Evolutionary conservation across 2,329 filamentous ascomycete species (phyloP).

Genomic region (Penicillium digitatum): DNA sequence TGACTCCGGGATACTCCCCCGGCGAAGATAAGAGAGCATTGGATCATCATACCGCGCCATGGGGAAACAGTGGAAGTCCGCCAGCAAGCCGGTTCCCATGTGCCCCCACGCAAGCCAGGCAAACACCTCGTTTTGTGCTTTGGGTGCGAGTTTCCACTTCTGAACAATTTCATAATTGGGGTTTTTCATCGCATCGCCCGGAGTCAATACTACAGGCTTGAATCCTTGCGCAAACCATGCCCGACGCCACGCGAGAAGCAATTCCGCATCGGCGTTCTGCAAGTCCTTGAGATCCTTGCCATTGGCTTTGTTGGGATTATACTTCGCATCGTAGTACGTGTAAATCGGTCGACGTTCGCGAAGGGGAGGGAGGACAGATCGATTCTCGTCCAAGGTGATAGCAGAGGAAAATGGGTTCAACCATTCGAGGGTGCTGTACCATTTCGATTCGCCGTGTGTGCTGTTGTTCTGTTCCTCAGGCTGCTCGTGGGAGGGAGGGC

Average conservation of each 20-base stretch:
- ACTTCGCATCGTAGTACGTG: constrained; percentile 77
- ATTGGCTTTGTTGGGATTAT: constrained; percentile 30
- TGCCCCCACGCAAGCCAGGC: constrained; percentile 90
- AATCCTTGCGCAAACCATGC: constrained; percentile 97
- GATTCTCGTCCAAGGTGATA: constrained; percentile 73
- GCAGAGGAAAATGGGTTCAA: constrained; percentile 81
- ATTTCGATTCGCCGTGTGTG: constrained; percentile 71
- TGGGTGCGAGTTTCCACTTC: constrained; percentile 52
- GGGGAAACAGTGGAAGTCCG: constrained; percentile 75
- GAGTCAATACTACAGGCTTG: constrained; percentile 73
- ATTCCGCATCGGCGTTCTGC: constrained; percentile 68
- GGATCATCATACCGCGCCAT: constrained; percentile 74
- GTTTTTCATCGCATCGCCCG: constrained; percentile 77
- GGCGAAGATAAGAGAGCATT: constrained; percentile 67
- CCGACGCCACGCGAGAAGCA: constrained; percentile 82
- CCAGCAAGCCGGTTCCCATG: constrained; percentile 78
- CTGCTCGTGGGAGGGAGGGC: constrained; percentile 65
- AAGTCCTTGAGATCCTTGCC: constrained; percentile 58
- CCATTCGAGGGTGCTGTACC: constrained; percentile 90
- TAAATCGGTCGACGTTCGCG: constrained; percentile 70
- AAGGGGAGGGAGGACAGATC: constrained; percentile 77
- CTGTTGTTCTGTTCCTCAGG: constrained; percentile 71
- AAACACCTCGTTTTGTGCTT: constrained; percentile 67
- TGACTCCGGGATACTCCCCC: constrained; percentile 68
- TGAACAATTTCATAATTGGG: constrained; percentile 71